These are phyloP conservation scores for Wallacemonas collosoma DNA, from an alignment of 208 protist genomes.

Conservation along the genomic window DNA sequence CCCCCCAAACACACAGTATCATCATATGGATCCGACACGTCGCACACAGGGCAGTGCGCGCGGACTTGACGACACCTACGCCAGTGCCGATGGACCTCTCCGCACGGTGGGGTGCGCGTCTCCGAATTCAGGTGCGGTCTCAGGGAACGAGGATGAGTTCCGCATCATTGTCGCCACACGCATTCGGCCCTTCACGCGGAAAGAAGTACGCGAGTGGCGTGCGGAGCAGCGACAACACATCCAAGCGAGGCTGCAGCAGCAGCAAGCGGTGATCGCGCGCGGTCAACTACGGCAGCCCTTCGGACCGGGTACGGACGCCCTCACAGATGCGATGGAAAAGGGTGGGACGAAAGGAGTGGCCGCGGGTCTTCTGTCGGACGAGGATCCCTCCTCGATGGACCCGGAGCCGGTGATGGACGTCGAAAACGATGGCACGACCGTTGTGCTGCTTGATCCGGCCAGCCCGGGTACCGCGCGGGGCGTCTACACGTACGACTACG, in stretches of 20 bases:
- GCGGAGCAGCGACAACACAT: slow-evolving; percentile 15
- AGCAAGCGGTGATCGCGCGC: slow-evolving; percentile 21
- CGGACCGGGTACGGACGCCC: slow-evolving; percentile 24
- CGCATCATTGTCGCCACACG: slow-evolving; percentile 62
- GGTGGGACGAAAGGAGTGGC: not conserved
- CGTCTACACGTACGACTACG: slow-evolving; percentile 64
- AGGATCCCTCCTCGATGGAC: slow-evolving; percentile 16
- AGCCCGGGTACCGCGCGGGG: slow-evolving; percentile 20
- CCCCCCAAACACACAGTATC: not conserved
- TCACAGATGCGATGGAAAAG: not conserved
- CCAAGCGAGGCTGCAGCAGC: slow-evolving; percentile 23
- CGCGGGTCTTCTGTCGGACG: not conserved
- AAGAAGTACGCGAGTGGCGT: slow-evolving; percentile 32
- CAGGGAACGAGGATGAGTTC: slow-evolving; percentile 26
- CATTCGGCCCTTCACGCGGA: slow-evolving; percentile 55
- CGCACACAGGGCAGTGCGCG: not conserved
- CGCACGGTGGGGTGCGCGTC: too few relatives aligned
- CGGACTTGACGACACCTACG: slow-evolving; percentile 3
- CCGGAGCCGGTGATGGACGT: slow-evolving; percentile 55
- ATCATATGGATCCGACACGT: not conserved
- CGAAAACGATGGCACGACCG: slow-evolving; percentile 45
- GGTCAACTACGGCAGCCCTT: slow-evolving; percentile 42
- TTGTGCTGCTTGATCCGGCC: slow-evolving; percentile 45
- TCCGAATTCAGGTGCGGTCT: not conserved
- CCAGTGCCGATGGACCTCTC: too few relatives aligned